Percentiles rank a stretch among this genome's conserved stretches.
These are phyloP conservation scores for Agarophyton chilense DNA, from an alignment of 23 red algal species.

Conservation along the genomic window DNA sequence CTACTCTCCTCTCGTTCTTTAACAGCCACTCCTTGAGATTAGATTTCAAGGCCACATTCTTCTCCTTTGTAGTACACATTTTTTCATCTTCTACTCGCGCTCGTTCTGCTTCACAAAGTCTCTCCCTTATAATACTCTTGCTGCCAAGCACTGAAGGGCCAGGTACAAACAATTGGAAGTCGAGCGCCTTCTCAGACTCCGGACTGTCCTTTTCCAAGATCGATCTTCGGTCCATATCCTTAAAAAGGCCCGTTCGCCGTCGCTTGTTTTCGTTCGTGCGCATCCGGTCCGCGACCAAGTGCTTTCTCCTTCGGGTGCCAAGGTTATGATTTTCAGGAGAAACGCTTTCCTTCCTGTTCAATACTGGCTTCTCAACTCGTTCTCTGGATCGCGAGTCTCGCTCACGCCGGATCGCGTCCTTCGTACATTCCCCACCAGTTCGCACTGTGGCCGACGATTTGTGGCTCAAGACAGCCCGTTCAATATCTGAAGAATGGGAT, in stretches of 20 bases:
- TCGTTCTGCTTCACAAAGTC: not conserved
- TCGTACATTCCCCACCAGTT: not conserved
- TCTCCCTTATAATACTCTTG: constrained; percentile 10
- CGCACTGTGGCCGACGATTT: not conserved
- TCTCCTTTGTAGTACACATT: not conserved
- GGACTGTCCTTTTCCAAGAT: not conserved
- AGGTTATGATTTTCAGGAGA: constrained; percentile 9
- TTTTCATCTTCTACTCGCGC: not conserved
- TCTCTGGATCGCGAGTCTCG: constrained; percentile 27
- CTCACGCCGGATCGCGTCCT: not conserved
- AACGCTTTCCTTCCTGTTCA: constrained; percentile 28
- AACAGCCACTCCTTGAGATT: constrained; percentile 39
- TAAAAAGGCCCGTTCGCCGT: constrained; percentile 1
- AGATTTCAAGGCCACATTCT: not conserved
- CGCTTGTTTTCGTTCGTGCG: constrained; percentile 45
- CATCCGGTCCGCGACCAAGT: not conserved
- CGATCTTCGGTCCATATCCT: not conserved
- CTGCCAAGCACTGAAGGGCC: constrained; percentile 54
- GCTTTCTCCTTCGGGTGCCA: not conserved
- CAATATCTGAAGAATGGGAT: not conserved
- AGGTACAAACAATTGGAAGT: constrained; percentile 27
- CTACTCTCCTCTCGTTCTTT: not conserved
- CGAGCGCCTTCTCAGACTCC: constrained; percentile 11
- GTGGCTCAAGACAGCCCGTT: not conserved
- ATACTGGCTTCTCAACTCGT: not conserved